Base-by-base conservation (phyloP, 2,329 filamentous ascomycete species). In the Paradendryphiella salina region DNA sequence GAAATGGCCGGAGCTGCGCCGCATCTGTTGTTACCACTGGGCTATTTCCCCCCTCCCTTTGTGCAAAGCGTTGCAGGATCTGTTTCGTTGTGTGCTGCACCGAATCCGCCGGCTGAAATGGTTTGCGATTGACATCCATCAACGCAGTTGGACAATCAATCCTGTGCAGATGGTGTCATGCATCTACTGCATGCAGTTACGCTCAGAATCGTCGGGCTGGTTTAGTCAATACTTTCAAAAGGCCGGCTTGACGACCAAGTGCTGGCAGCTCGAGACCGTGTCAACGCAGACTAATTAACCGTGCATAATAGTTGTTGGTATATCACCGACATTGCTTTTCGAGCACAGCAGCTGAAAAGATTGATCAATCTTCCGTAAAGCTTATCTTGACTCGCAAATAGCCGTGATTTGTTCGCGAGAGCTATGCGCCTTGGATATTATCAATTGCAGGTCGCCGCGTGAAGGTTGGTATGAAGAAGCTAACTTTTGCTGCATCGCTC, bases 11-110 rank as follows among this genome's bases (percentile, higher is more conserved):
- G 17, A 44, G 28, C 44, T 43, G 38, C 41, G 41, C 48, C 41
- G 50, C 46, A 47, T 54, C 13, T 52, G 48, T 46, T 46, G 26
- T 50, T 54, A 33, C 53, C 38, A 52, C 32, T 32, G 23, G 33
- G 36, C 14, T 43, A 45, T 52, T 44, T 56, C 46, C 34, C 38
- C 32, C 21, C 38, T 29, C 21, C 38, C 8, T 52, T 61, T 36
- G 56, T 60, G 57, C 54, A 28, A 40, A 47, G 8, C 21, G 36
- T 23, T 28, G 18, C 36, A 54, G 26, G 36, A 42, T 41, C 11
- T 15, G 38, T 35, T 37, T 36, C 34, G 32, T 42, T 37, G 40
- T 40, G 33, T 46, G 45, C 45, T 31, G 38, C 34, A 39, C 40
- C 44, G 14, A 23, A 14, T 32, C 33, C 37, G 40, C 23, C 35